Conservation (phyloP, 345 rosid genomes). For the Eucalyptus erythrocorys region DNA sequence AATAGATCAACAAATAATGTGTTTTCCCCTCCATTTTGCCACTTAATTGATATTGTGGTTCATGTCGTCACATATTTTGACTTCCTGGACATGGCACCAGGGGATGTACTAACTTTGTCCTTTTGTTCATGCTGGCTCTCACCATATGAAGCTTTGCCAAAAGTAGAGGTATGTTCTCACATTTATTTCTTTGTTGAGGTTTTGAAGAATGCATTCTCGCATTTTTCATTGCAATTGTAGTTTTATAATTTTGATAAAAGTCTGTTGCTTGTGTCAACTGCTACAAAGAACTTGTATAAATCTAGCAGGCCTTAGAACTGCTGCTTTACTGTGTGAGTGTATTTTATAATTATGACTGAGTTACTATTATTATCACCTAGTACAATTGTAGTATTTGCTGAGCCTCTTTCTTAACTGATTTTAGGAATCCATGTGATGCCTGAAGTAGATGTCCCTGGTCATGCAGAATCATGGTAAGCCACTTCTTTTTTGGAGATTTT, state of each 20-base stretch:
- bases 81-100: no score
- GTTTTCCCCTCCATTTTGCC: neutral
- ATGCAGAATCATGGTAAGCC: conserved; percentile 86
- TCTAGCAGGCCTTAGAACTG: neutral
- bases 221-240: neutral
- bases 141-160: conserved; percentile 68
- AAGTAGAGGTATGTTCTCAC: conserved; percentile 51
- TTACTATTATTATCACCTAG: neutral
- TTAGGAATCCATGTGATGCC: conserved; percentile 94
- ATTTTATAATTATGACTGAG: neutral
- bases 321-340: neutral
- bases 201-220: neutral
- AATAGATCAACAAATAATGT: neutral
- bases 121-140: conserved; percentile 6
- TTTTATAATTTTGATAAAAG: fast-evolving
- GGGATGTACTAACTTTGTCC: conserved; percentile 6
- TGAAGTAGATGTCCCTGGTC: conserved; percentile 92
- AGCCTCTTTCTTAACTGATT: neutral
- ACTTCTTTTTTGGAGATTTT: neutral
- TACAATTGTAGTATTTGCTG: neutral
- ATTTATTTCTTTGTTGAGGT: neutral
- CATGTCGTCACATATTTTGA: neutral
- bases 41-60: neutral
- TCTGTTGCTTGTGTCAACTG: neutral
- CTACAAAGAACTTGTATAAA: neutral